Conservation (phyloP, 345 rosid species). For the Gossypium mustelinum region DNA sequence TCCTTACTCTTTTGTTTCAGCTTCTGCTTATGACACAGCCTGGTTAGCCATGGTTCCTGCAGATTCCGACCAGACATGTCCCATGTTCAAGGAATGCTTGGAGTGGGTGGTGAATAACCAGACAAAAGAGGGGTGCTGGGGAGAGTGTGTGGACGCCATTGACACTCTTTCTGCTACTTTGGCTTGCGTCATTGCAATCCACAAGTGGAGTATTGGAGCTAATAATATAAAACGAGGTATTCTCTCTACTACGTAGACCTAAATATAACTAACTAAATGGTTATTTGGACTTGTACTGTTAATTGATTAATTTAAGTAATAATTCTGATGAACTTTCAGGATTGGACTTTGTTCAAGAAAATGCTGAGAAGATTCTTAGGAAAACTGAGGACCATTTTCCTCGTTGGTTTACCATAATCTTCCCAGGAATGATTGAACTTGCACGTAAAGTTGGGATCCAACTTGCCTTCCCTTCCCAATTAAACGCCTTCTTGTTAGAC, state of each 20-base stretch:
- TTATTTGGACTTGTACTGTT: too few species aligned
- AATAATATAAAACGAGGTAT: slow-evolving; percentile 34
- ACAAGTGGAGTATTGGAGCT: slow-evolving; percentile 41
- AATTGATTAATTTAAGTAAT: neutral
- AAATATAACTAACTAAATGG: too few species aligned
- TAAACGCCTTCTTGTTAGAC: slow-evolving; percentile 10
- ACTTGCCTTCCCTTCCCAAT: slow-evolving; percentile 23
- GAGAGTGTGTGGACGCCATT: slow-evolving; percentile 25
- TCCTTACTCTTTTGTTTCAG: slow-evolving; percentile 12
- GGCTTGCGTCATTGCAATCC: slow-evolving; percentile 53
- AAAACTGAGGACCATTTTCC: slow-evolving; percentile 28
- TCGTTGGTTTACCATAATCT: slow-evolving; percentile 50
- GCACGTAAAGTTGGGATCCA: slow-evolving; percentile 35
- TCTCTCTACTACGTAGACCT: neutral
- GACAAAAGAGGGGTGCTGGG: slow-evolving; percentile 38
- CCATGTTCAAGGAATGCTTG: slow-evolving; percentile 52
- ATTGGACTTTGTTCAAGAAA: slow-evolving; percentile 31
- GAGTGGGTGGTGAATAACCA: slow-evolving; percentile 56
- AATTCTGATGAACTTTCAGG: slow-evolving; percentile 27
- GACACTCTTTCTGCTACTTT: slow-evolving; percentile 49
- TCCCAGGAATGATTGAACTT: slow-evolving; percentile 46
- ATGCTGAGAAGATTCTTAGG: slow-evolving; percentile 30
- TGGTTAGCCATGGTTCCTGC: slow-evolving; percentile 8
- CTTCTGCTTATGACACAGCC: slow-evolving; percentile 14
- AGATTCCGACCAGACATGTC: slow-evolving; percentile 2